Evolutionary conservation across 139 green algal genomes (phyloP), one percentile per base, ranked within the genome.

Genomic region (Micractinium sp.): DNA sequence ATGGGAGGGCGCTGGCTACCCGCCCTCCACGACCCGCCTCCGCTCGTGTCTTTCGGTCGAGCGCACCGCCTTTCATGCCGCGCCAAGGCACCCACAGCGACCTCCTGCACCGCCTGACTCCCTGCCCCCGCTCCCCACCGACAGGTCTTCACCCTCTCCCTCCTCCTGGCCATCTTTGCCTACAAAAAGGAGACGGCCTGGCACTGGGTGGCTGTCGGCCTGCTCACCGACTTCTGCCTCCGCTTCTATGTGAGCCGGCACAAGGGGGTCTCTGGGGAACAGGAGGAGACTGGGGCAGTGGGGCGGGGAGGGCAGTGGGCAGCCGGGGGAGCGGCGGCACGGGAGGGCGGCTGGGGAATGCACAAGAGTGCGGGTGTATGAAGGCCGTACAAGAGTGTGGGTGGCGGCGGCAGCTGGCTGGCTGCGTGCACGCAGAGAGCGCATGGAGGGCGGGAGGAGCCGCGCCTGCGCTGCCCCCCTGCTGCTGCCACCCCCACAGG

Each of bases 191-290:
- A 77, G n/a, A 47, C 67, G 63, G 66, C 33, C 5, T 89, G 63
- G 23, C 77, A 90, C 38, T 94, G 85, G 85, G 35, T 90, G 39
- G 80, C 88, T 33, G 85, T 92, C 14, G 91, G 80, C 12, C 63
- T 94, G 15, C 77, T 93, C 60, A 81, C 20, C 16, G 90, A 91
- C 83, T 94, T 90, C 36, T 90, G 74, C 69, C 41, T 92, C 14
- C 88, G 92, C 39, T 78, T 94, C n/a, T 89, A 87, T 36, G 84
- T 88, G 41, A 81, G 84, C n/a, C n/a, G n/a, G n/a, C n/a, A n/a
- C n/a, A n/a, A n/a, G n/a, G n/a, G n/a, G n/a, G n/a, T n/a, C n/a
- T 33, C 2, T 36, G 20, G 36, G 20, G 36, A 27, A 19, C 1
- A 5, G 76, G 36, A 16, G 76, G 7, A 18, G 60, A 16, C 15